Percentiles rank a stretch among this genome's conserved stretches.
These are phyloP conservation scores for Blastobotrys arbuscula DNA, from an alignment of 1,139 yeast species.

Conservation along the genomic window DNA sequence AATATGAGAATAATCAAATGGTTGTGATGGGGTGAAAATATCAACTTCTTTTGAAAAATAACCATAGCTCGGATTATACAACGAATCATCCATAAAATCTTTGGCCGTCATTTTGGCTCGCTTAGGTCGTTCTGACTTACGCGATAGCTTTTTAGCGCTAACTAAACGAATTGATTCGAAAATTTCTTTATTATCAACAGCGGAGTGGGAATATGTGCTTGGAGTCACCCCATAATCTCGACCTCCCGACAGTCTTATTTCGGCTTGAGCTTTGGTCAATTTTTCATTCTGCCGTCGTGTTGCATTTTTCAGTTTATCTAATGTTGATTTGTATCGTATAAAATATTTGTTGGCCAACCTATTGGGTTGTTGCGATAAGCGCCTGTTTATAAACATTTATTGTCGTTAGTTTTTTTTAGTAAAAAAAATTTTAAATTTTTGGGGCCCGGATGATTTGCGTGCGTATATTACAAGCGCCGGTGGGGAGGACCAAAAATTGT, in stretches of 20 bases:
- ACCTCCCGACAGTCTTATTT: slow-evolving; percentile 1
- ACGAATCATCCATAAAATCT: slow-evolving; percentile 80
- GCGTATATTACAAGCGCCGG: no score
- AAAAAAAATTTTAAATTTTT: no score
- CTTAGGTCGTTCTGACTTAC: slow-evolving; percentile 48
- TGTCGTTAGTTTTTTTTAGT: no score
- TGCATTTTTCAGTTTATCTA: slow-evolving; percentile 12
- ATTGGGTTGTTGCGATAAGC: no score
- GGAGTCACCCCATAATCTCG: slow-evolving; percentile 25
- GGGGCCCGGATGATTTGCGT: no score
- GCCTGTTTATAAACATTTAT: no score
- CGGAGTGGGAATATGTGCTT: slow-evolving; percentile 23
- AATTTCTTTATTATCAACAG: slow-evolving; percentile 30
- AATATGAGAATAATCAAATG: slow-evolving; percentile 52
- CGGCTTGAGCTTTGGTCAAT: slow-evolving; percentile 4
- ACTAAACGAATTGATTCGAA: slow-evolving; percentile 45
- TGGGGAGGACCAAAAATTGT: no score
- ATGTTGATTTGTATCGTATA: slow-evolving; percentile 11
- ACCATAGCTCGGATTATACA: slow-evolving; percentile 77
- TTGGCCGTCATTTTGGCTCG: slow-evolving; percentile 63
- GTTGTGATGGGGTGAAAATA: slow-evolving; percentile 47
- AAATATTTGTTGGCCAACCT: slow-evolving; percentile 1
- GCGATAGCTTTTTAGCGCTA: slow-evolving; percentile 45
- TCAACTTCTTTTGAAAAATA: slow-evolving; percentile 76
- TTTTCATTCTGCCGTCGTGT: slow-evolving; percentile 9